These are phyloP conservation scores for Neopestalotiopsis rosae DNA, from an alignment of 2,329 filamentous ascomycete genomes.

Conservation along the genomic window DNA sequence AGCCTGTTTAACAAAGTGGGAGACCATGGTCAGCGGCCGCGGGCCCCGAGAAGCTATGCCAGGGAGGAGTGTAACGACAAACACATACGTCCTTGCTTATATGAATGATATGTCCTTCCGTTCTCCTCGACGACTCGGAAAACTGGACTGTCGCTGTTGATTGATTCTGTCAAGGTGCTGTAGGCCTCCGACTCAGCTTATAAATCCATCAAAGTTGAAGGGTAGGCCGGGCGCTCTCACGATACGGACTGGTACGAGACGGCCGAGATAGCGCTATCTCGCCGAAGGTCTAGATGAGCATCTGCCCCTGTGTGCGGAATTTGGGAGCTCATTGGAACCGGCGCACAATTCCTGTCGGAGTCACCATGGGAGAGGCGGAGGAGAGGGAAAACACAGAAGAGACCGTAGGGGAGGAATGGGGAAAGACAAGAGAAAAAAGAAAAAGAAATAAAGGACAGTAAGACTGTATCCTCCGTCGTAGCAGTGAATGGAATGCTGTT, in stretches of 20 bases:
- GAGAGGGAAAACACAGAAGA: not conserved
- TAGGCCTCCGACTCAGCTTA: not conserved
- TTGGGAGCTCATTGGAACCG: constrained; percentile 12
- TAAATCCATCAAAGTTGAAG: not conserved
- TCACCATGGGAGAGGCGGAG: not conserved
- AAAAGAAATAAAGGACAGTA: not conserved
- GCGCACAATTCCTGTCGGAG: not conserved
- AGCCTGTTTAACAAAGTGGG: constrained; percentile 7
- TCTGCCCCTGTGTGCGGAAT: constrained; percentile 9
- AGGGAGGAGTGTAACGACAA: not conserved
- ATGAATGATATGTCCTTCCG: constrained; percentile 23
- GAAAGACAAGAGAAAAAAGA: not conserved
- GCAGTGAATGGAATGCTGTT: constrained; percentile 1
- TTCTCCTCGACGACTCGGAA: constrained; percentile 22
- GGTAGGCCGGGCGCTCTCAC: not conserved
- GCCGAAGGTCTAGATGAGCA: constrained; percentile 13
- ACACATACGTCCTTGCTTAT: constrained; percentile 23
- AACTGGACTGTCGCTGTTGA: constrained; percentile 19
- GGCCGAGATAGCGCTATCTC: constrained; percentile 18
- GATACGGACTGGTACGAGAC: constrained; percentile 17
- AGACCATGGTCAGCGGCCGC: not conserved
- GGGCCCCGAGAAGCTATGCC: not conserved
- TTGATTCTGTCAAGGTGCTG: constrained; percentile 19
- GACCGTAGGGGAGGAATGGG: not conserved
- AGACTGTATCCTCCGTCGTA: not conserved